These are phyloP conservation scores for Akebia trifoliata DNA, from an alignment of 164 flowering plant genomes.

Conservation along the genomic window DNA sequence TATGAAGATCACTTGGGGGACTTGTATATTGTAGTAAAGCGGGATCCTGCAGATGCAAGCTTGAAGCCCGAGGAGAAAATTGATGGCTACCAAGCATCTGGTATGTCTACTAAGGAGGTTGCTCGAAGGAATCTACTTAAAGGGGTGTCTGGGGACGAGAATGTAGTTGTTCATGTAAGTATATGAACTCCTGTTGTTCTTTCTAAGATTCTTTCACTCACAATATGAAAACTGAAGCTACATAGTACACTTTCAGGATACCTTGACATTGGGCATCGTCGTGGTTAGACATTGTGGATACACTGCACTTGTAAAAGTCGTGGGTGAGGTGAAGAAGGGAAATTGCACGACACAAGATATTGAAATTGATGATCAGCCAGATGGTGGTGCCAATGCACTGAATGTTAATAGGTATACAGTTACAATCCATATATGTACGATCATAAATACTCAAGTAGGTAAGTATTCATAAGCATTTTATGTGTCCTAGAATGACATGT, in stretches of 20 bases:
- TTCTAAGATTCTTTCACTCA: not conserved
- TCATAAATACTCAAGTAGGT: not conserved
- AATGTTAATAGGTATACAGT: conserved; percentile 63
- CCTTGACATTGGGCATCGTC: conserved; percentile 14
- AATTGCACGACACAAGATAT: conserved; percentile 36
- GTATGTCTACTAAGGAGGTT: conserved; percentile 37
- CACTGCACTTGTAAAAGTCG: conserved; percentile 51
- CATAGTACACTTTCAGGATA: conserved; percentile 53
- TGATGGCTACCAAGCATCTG: conserved; percentile 19
- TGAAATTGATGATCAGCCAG: conserved; percentile 69
- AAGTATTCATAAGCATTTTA: not conserved
- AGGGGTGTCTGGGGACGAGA: conserved; percentile 93
- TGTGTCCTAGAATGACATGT: not conserved
- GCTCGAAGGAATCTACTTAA: conserved; percentile 61
- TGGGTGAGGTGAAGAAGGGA: conserved; percentile 48
- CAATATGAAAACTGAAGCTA: conserved; percentile 9
- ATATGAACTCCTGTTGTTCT: conserved; percentile 2
- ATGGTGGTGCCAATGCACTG: conserved; percentile 89
- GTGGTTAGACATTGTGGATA: conserved; percentile 20
- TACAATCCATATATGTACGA: not conserved
- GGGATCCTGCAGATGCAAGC: conserved; percentile 31
- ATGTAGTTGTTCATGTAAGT: conserved; percentile 75
- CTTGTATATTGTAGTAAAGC: conserved; percentile 44
- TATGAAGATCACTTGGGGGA: conserved; percentile 68
- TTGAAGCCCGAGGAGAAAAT: conserved; percentile 31